A percentile compares a stretch with the other conserved stretches of the same genome.
Evolutionary conservation across 169 alveolate species (phyloP).

Genomic region (Plasmodium gonderi): DNA sequence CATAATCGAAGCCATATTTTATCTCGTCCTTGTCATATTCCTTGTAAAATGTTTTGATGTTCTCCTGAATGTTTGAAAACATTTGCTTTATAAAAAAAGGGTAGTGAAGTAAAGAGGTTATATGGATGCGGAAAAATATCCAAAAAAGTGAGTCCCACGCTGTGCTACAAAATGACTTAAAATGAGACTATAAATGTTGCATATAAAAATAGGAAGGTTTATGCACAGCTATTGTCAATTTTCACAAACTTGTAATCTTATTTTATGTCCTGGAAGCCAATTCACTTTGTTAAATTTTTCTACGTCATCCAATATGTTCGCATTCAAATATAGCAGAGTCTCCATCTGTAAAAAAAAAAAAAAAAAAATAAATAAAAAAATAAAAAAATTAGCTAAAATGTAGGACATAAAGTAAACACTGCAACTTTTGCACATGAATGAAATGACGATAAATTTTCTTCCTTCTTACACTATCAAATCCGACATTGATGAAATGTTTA

Average conservation of each 20-base stretch:
- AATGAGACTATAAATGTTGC: too few relatives aligned
- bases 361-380: conserved; percentile 1
- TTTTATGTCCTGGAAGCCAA: conserved; percentile 93
- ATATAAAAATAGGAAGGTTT: background rate
- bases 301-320: conserved; percentile 87
- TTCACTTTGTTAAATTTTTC: conserved; percentile 86
- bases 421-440: background rate
- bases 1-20: background rate
- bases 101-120: background rate
- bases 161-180: too few relatives aligned
- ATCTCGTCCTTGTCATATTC: conserved; percentile 31
- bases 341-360: conserved; percentile 73
- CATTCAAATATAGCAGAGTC: conserved; percentile 85
- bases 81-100: conserved; percentile 12
- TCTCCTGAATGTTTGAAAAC: conserved; percentile 51
- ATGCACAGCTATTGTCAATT: background rate
- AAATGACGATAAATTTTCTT: background rate
- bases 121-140: background rate
- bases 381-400: conserved; percentile 9
- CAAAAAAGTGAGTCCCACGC: too few relatives aligned
- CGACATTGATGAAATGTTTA: conserved; percentile 89
- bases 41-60: conserved; percentile 16
- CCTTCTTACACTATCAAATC: conserved; percentile 86
- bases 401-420: background rate
- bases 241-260: conserved; percentile 72